phyloP scores from a whole-genome alignment of 257 asterid species.

The Nicotiana tabacum region DNA sequence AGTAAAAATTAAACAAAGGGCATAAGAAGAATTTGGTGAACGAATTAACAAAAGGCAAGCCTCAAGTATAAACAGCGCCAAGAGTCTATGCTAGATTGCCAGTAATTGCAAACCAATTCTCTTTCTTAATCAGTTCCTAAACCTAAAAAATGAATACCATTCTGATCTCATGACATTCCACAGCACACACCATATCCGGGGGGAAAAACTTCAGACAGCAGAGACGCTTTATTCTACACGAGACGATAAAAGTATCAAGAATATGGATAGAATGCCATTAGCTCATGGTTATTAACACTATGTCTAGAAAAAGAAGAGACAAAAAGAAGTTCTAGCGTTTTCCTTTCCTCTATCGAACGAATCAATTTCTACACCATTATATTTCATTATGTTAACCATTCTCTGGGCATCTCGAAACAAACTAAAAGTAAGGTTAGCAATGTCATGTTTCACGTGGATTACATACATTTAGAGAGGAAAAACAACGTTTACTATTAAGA shows the following conservation, averaged over 20 bases:
- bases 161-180: not conserved
- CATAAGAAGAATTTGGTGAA: not conserved
- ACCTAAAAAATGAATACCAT: not conserved
- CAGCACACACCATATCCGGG: not conserved
- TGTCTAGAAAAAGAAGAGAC: not conserved
- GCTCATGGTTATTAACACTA: not conserved
- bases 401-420: not conserved
- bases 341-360: not conserved
- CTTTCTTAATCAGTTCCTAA: not conserved
- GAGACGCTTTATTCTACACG: not conserved
- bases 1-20: not conserved
- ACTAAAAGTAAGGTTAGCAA: not conserved
- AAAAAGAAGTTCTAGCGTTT: not conserved
- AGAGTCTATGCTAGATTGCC: not conserved
- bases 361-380: not conserved
- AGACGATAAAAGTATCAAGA: not conserved
- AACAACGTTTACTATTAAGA: too few relatives aligned
- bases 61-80: not conserved
- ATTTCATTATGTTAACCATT: not conserved
- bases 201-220: not conserved
- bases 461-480: not conserved
- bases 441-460: not conserved
- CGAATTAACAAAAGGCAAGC: not conserved
- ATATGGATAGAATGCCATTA: not conserved
- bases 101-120: not conserved